phyloP scores from a whole-genome alignment of 208 protist species.

The Leishmania mexicana region DNA sequence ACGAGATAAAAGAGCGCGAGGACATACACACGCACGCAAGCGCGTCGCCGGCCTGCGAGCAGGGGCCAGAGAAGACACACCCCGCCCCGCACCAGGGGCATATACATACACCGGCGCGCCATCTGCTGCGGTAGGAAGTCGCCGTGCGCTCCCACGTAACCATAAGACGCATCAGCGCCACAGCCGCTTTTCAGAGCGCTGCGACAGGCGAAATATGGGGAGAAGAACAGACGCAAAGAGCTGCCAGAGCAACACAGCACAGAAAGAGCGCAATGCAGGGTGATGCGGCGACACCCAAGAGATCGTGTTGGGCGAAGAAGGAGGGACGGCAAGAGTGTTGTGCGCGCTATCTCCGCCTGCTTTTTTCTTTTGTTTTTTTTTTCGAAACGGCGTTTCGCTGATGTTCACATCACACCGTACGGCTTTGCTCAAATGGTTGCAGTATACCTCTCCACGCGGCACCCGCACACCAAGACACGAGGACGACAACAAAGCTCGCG shows the following conservation, averaged over 20 bases:
- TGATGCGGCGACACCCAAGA: neutral
- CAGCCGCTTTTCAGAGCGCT: neutral
- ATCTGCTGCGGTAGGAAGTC: neutral
- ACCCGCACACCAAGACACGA: neutral
- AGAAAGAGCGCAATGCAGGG: neutral
- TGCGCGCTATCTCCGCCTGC: neutral
- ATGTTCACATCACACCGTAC: too few species aligned
- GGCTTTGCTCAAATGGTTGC: neutral
- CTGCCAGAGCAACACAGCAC: neutral
- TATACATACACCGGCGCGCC: neutral
- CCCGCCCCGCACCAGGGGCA: neutral
- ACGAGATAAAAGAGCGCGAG: neutral
- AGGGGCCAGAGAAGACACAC: neutral
- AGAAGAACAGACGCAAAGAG: neutral
- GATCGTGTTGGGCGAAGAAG: neutral
- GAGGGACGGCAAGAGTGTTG: neutral
- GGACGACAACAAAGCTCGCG: neutral
- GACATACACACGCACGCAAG: too few species aligned
- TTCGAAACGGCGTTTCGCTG: neutral
- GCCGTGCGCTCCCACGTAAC: neutral
- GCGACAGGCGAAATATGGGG: neutral
- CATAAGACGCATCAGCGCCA: neutral
- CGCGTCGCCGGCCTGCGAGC: neutral
- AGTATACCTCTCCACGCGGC: neutral
- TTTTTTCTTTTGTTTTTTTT: neutral